phyloP scores from a whole-genome alignment of 169 alveolate species.

The Ichthyophthirius multifiliis region DNA sequence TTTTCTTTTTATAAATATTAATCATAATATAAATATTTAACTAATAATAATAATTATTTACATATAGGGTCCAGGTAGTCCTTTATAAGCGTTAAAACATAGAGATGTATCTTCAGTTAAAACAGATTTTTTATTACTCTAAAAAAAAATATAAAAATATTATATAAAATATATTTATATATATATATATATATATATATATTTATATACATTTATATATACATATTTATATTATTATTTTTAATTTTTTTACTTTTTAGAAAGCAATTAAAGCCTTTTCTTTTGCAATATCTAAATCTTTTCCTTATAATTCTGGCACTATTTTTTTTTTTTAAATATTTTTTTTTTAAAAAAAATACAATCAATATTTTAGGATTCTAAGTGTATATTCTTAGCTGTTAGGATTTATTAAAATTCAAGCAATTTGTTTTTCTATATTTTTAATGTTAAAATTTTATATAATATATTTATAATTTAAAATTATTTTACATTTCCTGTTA shows the following conservation, averaged over 20 bases:
- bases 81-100: slow-evolving; percentile 89
- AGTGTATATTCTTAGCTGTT: slow-evolving; percentile 13
- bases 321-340: no score
- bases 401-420: slow-evolving; percentile 28
- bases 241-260: neutral
- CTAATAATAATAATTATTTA: slow-evolving; percentile 23
- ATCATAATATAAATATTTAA: neutral
- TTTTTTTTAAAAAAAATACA: slow-evolving; percentile 5
- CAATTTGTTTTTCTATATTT: slow-evolving; percentile 27
- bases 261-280: slow-evolving; percentile 37
- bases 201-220: no score
- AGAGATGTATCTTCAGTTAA: slow-evolving; percentile 92
- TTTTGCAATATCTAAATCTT: slow-evolving; percentile 43
- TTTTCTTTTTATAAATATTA: slow-evolving; percentile 61
- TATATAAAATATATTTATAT: slow-evolving; percentile 69
- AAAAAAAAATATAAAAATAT: slow-evolving; percentile 71
- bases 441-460: neutral
- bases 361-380: slow-evolving; percentile 18
- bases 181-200: neutral
- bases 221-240: no score
- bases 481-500: slow-evolving; percentile 7
- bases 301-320: slow-evolving; percentile 78
- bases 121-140: slow-evolving; percentile 74
- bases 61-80: slow-evolving; percentile 96
- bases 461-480: neutral